Base-by-base conservation (phyloP, 768 basidiomycete species). In the Pholiota conissans region DNA sequence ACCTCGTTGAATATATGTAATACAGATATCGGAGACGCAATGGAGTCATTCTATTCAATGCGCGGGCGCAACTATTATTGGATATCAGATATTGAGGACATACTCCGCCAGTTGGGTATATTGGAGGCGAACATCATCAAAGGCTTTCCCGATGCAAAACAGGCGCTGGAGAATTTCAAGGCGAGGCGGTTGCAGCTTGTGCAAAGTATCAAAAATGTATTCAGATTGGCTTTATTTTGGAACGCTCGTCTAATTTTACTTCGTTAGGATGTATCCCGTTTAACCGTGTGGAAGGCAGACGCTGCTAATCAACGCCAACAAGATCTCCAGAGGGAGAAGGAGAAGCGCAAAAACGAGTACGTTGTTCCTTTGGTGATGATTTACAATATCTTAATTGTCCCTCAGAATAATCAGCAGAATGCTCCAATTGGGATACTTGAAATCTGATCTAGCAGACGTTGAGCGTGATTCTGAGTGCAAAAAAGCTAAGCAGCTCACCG, bases 21-120 rank as follows among this genome's bases (percentile, higher is more conserved):
- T 13, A 24, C 35, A 52, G 50, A 35, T 11, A 52, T 37, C 24
- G 50, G 50, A 27, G 42, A 45, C 22, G 20, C 42, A 13, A 45
- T 45, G 22, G 20, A 24, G 20, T 45, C 42, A 1, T 20, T 45
- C 22, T 22, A 45, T 10, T 20, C 42, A 3, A 45, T 22, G 5
- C 42, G 22, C 18, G 22, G 22, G 6, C 11, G 42, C 42, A 45
- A 55, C 45, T 74, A 63, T 49, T 74, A 67, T 57, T 74, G 71
- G 73, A 61, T 59, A 20, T 27, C 42, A 3, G 74, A 74, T 45
- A 64, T 75, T 11, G 47, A 62, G 11, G 37, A 62, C 8, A 67
- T 71, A 39, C 59, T 6, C 13, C 39, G 29, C 42, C 53, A 22
- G 60, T 66, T 27, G 65, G 11, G 7, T 48, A 3, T 2, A 58